A percentile compares a stretch with the other conserved stretches of the same genome.
Evolutionary conservation across 768 basidiomycete species (phyloP).

Genomic region (Amanita jacksonii): DNA sequence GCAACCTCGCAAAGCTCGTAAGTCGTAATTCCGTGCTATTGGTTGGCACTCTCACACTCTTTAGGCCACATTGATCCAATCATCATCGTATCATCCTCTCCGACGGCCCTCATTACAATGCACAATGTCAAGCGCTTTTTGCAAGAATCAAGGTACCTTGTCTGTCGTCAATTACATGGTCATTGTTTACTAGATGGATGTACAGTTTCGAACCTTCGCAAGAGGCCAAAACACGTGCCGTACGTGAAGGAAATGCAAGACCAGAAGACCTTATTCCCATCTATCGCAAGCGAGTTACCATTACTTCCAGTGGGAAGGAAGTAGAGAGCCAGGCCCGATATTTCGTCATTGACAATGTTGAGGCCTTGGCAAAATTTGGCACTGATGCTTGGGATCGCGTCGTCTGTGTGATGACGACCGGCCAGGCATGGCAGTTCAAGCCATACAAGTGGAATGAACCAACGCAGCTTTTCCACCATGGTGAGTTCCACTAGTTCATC

Average conservation of each 20-base stretch:
- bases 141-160: conserved; percentile 65
- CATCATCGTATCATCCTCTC: conserved; percentile 94
- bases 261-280: conserved; percentile 85
- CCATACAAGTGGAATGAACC: conserved; percentile 98
- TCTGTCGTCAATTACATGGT: too few relatives aligned
- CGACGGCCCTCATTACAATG: conserved; percentile 94
- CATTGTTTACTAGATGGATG: too few relatives aligned
- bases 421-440: conserved; percentile 96
- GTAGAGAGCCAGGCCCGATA: conserved; percentile 53
- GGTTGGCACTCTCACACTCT: neutral
- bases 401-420: conserved; percentile 96
- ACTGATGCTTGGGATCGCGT: conserved; percentile 95
- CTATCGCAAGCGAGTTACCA: conserved; percentile 70
- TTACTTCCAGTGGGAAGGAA: conserved; percentile 57
- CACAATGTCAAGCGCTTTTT: conserved; percentile 93
- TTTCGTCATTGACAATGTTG: conserved; percentile 85
- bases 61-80: conserved; percentile 80
- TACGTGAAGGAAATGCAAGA: conserved; percentile 59
- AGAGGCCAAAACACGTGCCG: conserved; percentile 59
- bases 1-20: conserved; percentile 63
- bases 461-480: conserved; percentile 85
- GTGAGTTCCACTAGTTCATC: conserved; percentile 31
- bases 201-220: conserved; percentile 66
- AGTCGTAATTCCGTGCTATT: conserved; percentile 17
- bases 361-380: conserved; percentile 87